A percentile compares a stretch with the other conserved stretches of the same genome.
phyloP scores from a whole-genome alignment of 495 filamentous ascomycete genomes.

The Chaetomium fimeti region DNA sequence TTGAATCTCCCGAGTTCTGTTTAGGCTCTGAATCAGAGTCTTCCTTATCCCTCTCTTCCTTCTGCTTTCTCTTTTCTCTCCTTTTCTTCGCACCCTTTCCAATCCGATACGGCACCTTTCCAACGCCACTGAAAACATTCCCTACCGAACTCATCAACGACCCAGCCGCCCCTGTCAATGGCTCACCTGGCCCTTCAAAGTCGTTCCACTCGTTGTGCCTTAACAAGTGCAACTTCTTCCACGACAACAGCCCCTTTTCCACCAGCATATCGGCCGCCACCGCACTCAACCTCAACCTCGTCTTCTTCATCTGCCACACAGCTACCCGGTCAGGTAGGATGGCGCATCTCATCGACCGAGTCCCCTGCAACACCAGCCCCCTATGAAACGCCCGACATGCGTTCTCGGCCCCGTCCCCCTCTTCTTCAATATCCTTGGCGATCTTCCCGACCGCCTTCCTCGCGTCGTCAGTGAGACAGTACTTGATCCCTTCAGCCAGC shows the following conservation, averaged over 20 bases:
- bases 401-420: slow-evolving; percentile 72
- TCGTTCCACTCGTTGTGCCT: slow-evolving; percentile 76
- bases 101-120: slow-evolving; percentile 57
- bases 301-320: slow-evolving; percentile 64
- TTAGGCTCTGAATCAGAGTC: too few relatives aligned
- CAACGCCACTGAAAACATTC: slow-evolving; percentile 56
- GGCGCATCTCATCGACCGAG: slow-evolving; percentile 64
- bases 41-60: slow-evolving; percentile 30
- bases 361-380: slow-evolving; percentile 55
- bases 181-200: slow-evolving; percentile 74
- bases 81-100: slow-evolving; percentile 52
- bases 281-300: slow-evolving; percentile 57
- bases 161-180: slow-evolving; percentile 61
- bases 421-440: slow-evolving; percentile 58
- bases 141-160: slow-evolving; percentile 56
- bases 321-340: slow-evolving; percentile 64
- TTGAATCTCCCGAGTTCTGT: not conserved
- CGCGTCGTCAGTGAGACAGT: slow-evolving; percentile 61
- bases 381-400: slow-evolving; percentile 70
- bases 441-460: slow-evolving; percentile 57
- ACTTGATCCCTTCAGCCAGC: slow-evolving; percentile 64
- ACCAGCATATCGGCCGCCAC: slow-evolving; percentile 66
- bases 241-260: slow-evolving; percentile 56
- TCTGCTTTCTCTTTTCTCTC: slow-evolving; percentile 43
- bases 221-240: slow-evolving; percentile 63